A percentile compares a stretch with the other conserved stretches of the same genome.
Conservation (phyloP, 106 monocot species). For the Iris macrosiphon region DNA sequence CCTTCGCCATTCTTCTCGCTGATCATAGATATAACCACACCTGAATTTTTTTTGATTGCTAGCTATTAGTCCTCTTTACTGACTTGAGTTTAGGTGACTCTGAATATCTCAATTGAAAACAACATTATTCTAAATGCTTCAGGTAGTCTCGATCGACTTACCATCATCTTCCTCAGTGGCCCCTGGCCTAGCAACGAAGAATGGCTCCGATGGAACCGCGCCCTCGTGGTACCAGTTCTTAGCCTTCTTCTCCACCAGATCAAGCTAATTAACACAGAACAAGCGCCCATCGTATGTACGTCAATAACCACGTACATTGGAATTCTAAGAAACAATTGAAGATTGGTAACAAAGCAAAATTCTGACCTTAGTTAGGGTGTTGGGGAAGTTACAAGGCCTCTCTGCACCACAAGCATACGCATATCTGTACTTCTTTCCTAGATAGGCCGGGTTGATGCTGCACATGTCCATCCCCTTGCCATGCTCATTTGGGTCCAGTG, state of each 20-base stretch:
- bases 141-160: too few relatives aligned
- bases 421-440: conserved; percentile 77
- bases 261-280: conserved; percentile 29
- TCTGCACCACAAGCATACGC: conserved; percentile 83
- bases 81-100: too few relatives aligned
- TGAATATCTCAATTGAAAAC: too few relatives aligned
- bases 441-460: conserved; percentile 68
- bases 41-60: too few relatives aligned
- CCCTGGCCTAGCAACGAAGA: conserved; percentile 82
- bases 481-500: conserved; percentile 77
- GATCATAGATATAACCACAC: conserved; percentile 83
- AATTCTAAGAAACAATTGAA: background rate
- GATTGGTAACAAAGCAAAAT: too few relatives aligned
- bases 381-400: conserved; percentile 95
- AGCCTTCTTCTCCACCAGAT: conserved; percentile 65
- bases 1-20: conserved; percentile 77
- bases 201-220: conserved; percentile 87
- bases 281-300: too few relatives aligned
- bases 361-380: conserved; percentile 82
- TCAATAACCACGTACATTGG: too few relatives aligned
- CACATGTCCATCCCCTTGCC: conserved; percentile 93
- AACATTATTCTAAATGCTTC: too few relatives aligned
- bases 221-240: conserved; percentile 90
- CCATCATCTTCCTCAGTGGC: conserved; percentile 83
- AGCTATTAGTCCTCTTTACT: too few relatives aligned